Evolutionary conservation across 2,329 filamentous ascomycete genomes (phyloP).

Genomic region (Fusarium sp.): DNA sequence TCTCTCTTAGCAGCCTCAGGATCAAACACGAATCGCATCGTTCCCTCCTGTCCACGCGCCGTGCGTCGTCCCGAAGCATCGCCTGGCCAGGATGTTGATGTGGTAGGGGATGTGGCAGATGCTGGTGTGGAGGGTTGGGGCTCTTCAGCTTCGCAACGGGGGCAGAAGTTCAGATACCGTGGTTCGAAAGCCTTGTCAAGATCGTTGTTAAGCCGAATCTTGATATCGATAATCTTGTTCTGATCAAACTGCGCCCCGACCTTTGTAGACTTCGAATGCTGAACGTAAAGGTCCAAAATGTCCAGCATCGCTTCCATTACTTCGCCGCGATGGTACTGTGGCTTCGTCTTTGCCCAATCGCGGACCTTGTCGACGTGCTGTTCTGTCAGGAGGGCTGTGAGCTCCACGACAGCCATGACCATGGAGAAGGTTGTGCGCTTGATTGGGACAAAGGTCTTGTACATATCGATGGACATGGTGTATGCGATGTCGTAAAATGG

Average conservation of each 20-base stretch:
- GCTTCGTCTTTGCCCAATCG: conserved; percentile 62
- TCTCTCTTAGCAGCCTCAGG: conserved; percentile 79
- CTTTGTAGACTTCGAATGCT: conserved; percentile 79
- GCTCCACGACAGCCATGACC: conserved; percentile 83
- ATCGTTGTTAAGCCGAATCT: conserved; percentile 88
- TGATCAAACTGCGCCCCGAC: conserved; percentile 79
- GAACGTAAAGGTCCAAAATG: conserved; percentile 90
- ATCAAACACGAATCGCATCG: conserved; percentile 90
- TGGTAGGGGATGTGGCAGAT: conserved; percentile 54
- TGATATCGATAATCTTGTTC: conserved; percentile 84
- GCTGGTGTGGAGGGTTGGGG: conserved; percentile 49
- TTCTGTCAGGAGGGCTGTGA: conserved; percentile 73
- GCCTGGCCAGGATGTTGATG: conserved; percentile 53
- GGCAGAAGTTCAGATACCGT: conserved; percentile 72
- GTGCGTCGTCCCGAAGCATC: conserved; percentile 49
- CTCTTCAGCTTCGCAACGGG: conserved; percentile 60
- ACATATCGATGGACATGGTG: conserved; percentile 86
- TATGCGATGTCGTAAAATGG: conserved; percentile 77
- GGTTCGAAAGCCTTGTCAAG: conserved; percentile 71
- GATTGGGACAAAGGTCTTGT: conserved; percentile 91
- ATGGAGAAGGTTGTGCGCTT: conserved; percentile 91
- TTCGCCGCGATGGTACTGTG: conserved; percentile 59
- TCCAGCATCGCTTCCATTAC: conserved; percentile 86
- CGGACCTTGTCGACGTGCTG: conserved; percentile 63
- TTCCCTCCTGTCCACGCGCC: conserved; percentile 70